Base-by-base conservation (phyloP, 2,329 filamentous ascomycete genomes). In the Ramularia collo-cygni region DNA sequence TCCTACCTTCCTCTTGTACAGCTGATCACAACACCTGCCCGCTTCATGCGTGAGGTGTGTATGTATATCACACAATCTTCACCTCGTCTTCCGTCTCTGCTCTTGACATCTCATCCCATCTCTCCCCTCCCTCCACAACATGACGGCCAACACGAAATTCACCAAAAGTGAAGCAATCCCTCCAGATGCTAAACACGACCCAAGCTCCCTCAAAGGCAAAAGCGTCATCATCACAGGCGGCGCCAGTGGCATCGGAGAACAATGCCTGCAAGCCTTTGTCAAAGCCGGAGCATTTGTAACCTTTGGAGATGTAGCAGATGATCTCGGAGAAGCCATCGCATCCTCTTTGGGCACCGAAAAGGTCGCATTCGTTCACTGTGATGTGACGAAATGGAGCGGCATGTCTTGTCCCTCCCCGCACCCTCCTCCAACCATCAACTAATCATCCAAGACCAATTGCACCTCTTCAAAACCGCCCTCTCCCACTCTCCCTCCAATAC, bases 181-280 rank as follows among this genome's bases (percentile, higher is more conserved):
- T 43, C 58, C 61, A 38, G 61, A 59, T 1, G 38, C 58, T 3
- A 47, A 51, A 7, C 60, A 62, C 8, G 65, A 71, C 47, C 43
- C 49, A n/a, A 54, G 51, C 28, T 57, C 62, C 27, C 47, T 69
- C 7, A 55, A 51, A 3, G 68, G 64, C 18, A 73, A 71, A 47
- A 68, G 65, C 1, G 67, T 70, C 16, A 61, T 73, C 15, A 62
- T 72, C 12, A 72, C 69, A 1, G 68, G 69, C n/a, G 70, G 69
- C 8, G 68, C 60, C 17, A 62, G 58, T 47, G 62, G 61, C 15
- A 58, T 64, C 35, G 61, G 61, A 21, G 58, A 62, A 34, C 54
- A 53, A 24, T 55, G 54, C 33, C 53, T 60, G 27, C 53, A 59
- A 10, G 42, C 49, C 18, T 61, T 61, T 37, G 58, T 57, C 28